Conservation (phyloP, 1,284 basidiomycete species). For the Leucoagaricus sp. region DNA sequence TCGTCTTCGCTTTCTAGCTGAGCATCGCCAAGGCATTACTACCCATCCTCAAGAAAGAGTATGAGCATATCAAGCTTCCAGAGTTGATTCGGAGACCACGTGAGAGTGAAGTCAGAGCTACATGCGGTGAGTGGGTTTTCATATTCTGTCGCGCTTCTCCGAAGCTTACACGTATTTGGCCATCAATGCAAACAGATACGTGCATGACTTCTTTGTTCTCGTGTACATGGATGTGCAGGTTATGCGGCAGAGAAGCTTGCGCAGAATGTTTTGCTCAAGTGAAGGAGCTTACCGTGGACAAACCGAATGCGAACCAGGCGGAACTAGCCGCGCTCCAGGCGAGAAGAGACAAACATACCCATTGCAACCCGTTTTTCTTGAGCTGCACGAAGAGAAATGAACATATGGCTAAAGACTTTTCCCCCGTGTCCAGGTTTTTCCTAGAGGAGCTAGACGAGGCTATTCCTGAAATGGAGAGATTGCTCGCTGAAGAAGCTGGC, state of each 20-base stretch:
- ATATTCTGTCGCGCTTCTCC: not conserved
- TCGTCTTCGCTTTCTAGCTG: constrained; percentile 19
- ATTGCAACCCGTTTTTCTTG: constrained; percentile 73
- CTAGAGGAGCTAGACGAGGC: constrained; percentile 63
- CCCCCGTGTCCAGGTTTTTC: constrained; percentile 79
- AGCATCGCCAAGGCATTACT: constrained; percentile 73
- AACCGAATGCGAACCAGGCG: constrained; percentile 44
- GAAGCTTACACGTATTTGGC: constrained; percentile 1
- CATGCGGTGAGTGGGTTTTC: constrained; percentile 65
- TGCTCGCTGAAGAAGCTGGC: constrained; percentile 39
- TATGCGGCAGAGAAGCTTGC: constrained; percentile 92
- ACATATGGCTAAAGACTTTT: constrained; percentile 68
- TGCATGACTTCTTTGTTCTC: constrained; percentile 93
- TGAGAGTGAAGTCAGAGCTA: constrained; percentile 79
- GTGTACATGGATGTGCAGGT: constrained; percentile 84
- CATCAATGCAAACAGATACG: constrained; percentile 57
- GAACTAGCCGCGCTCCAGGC: constrained; percentile 50
- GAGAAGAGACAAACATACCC: constrained; percentile 60
- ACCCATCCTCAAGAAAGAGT: constrained; percentile 68
- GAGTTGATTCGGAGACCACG: constrained; percentile 71
- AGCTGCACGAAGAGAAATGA: constrained; percentile 69
- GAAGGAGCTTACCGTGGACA: constrained; percentile 58
- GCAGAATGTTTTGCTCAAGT: constrained; percentile 80
- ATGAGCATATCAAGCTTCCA: constrained; percentile 62
- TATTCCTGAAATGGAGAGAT: constrained; percentile 64